Percentiles rank a stretch among this genome's conserved stretches.
Conservation (phyloP, 768 basidiomycete genomes). For the Gymnopilus junonius region DNA sequence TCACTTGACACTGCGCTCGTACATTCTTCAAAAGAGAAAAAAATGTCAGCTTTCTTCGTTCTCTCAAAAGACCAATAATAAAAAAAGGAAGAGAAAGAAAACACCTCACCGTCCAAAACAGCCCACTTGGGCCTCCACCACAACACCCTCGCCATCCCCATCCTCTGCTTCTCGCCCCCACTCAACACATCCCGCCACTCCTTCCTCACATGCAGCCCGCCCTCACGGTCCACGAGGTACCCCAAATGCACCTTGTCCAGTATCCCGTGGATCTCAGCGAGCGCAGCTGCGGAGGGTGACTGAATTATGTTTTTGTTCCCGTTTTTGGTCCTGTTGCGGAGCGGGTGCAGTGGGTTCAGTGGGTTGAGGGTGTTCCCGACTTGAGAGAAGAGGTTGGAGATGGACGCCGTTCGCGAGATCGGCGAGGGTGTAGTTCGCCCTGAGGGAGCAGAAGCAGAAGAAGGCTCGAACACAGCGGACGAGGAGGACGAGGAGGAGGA, state of each 20-base stretch:
- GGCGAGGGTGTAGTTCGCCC: background rate
- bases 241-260: constrained; percentile 81
- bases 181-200: constrained; percentile 97
- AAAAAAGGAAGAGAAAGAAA: constrained; percentile 9
- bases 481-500: background rate
- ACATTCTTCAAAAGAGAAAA: constrained; percentile 63
- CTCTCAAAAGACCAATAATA: background rate
- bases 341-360: background rate
- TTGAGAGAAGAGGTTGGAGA: constrained; percentile 1
- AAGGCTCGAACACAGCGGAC: background rate
- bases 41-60: too few relatives aligned
- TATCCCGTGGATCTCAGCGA: constrained; percentile 75
- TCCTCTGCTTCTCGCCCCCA: constrained; percentile 97
- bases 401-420: constrained; percentile 9
- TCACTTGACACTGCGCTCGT: constrained; percentile 96
- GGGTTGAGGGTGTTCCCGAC: background rate
- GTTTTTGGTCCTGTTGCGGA: background rate
- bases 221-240: constrained; percentile 86
- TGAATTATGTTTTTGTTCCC: background rate
- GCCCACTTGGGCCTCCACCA: constrained; percentile 86
- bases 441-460: background rate
- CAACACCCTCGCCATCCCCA: constrained; percentile 93
- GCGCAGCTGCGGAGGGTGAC: constrained; percentile 39
- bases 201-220: constrained; percentile 87
- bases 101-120: constrained; percentile 84